Conservation (phyloP, 23 red algal species). For the Gracilaria vermiculophylla region DNA sequence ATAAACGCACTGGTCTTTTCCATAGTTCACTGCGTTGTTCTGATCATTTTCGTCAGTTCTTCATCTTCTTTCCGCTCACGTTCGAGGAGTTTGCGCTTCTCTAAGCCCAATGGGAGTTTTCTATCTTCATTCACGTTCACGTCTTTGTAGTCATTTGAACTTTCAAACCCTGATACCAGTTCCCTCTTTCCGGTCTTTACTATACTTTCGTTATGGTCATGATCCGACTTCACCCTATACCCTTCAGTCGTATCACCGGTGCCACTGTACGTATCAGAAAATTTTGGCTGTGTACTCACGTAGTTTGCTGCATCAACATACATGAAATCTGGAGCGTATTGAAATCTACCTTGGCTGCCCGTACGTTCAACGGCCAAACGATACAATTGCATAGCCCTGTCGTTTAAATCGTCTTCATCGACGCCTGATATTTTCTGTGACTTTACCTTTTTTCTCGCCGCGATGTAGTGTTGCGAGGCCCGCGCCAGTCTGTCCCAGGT, state of each 20-base stretch:
- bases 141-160: neutral
- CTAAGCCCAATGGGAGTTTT: neutral
- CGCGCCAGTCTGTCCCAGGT: neutral
- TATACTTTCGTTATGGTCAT: neutral
- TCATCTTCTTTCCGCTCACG: neutral
- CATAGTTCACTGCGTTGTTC: neutral
- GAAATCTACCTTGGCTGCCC: neutral
- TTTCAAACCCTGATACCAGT: neutral
- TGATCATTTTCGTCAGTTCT: neutral
- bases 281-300: neutral
- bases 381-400: neutral
- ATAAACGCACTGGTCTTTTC: neutral
- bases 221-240: neutral
- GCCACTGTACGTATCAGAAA: neutral
- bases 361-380: neutral
- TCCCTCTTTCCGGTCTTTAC: neutral
- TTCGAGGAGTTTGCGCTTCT: neutral
- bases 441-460: neutral
- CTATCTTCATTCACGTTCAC: neutral
- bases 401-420: neutral
- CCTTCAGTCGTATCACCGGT: neutral
- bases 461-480: slow-evolving; percentile 4
- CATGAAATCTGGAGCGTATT: slow-evolving; percentile 11
- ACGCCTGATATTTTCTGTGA: neutral
- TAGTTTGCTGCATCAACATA: slow-evolving; percentile 6